Evolutionary conservation across 805 yeast genomes (phyloP).

Genomic region (Candida mattraensis): DNA sequence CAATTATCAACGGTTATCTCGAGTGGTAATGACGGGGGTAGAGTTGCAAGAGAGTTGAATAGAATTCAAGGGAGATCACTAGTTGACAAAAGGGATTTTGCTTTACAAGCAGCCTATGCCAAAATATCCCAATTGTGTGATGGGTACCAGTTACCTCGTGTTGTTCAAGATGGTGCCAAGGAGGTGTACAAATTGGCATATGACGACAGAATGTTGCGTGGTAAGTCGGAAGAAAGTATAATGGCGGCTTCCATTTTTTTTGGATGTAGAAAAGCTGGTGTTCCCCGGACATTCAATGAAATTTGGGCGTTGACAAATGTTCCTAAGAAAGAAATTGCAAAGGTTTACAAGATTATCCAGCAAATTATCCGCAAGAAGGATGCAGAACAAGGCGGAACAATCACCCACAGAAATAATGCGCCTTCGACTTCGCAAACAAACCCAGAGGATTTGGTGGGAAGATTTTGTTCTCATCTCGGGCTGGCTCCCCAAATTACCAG

Average conservation of each 20-base stretch:
- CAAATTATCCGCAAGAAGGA: constrained; percentile 54
- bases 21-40: constrained; percentile 79
- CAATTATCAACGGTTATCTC: constrained; percentile 92
- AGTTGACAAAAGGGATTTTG: constrained; percentile 85
- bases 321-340: constrained; percentile 91
- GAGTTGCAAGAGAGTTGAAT: constrained; percentile 83
- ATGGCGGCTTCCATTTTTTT: constrained; percentile 96
- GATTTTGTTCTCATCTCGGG: constrained; percentile 95
- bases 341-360: constrained; percentile 82
- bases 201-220: constrained; percentile 82
- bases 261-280: constrained; percentile 92
- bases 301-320: constrained; percentile 94
- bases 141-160: constrained; percentile 90
- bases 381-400: constrained; percentile 41
- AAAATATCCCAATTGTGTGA: constrained; percentile 95
- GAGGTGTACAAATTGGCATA: constrained; percentile 91
- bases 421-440: constrained; percentile 78
- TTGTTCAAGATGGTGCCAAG: constrained; percentile 96
- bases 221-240: constrained; percentile 88
- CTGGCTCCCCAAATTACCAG: constrained; percentile 79
- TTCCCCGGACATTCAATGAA: constrained; percentile 93
- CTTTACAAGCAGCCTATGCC: constrained; percentile 83
- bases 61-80: constrained; percentile 85
- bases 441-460: constrained; percentile 91
- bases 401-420: constrained; percentile 47